These are phyloP conservation scores for Lentinula sp. DNA, from an alignment of 768 basidiomycete species.

Conservation along the genomic window DNA sequence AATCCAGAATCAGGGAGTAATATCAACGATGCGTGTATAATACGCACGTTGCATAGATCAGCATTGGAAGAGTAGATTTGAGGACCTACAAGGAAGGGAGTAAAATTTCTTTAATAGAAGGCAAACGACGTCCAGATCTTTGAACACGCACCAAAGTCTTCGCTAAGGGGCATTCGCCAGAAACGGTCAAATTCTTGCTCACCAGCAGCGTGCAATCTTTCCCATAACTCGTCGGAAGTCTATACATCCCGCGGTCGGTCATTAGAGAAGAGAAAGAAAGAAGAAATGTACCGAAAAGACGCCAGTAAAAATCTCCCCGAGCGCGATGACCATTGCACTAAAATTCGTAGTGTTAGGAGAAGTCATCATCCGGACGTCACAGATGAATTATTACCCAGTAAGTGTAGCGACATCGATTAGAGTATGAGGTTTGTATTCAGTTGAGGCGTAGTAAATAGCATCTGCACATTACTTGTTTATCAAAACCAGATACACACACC, in stretches of 20 bases:
- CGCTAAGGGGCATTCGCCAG: conserved; percentile 89
- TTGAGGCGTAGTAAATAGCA: conserved; percentile 78
- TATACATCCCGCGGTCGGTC: conserved; percentile 16
- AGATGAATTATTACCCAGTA: conserved; percentile 46
- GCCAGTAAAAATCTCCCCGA: conserved; percentile 74
- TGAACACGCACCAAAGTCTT: conserved; percentile 44
- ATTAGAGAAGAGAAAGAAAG: not conserved
- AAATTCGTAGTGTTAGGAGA: conserved; percentile 1
- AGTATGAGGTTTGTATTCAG: conserved; percentile 73
- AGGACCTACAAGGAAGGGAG: conserved; percentile 21
- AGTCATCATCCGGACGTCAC: too few relatives aligned
- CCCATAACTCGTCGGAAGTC: conserved; percentile 75
- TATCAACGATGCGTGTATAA: not conserved
- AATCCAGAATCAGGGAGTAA: conserved; percentile 4
- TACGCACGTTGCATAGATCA: conserved; percentile 69
- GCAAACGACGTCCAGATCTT: not conserved
- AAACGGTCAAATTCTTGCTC: conserved; percentile 74
- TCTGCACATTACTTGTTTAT: conserved; percentile 32
- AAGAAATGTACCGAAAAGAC: conserved; percentile 60
- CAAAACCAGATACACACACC: not conserved
- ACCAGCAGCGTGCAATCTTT: conserved; percentile 61
- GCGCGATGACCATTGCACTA: conserved; percentile 66
- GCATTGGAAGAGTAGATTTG: conserved; percentile 78
- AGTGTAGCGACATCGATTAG: conserved; percentile 86
- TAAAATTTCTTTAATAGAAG: too few relatives aligned